phyloP scores from a whole-genome alignment of 2,329 filamentous ascomycete genomes.

The Fusarium torreyae region DNA sequence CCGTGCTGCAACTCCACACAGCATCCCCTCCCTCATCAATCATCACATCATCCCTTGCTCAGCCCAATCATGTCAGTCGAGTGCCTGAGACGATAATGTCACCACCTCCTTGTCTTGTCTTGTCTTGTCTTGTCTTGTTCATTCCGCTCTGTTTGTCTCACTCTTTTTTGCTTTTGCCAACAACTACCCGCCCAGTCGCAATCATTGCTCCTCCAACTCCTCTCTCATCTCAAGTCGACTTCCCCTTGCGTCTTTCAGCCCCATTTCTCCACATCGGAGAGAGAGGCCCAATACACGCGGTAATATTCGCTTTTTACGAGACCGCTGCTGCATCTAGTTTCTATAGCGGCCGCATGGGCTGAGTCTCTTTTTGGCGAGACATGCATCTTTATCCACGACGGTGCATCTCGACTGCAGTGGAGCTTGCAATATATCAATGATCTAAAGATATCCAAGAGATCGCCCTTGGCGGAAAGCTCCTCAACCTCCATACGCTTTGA shows the following conservation, averaged over 20 bases:
- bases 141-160: slow-evolving; percentile 19
- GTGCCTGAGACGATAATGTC: slow-evolving; percentile 35
- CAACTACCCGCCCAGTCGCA: slow-evolving; percentile 8
- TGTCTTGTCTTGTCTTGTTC: not conserved
- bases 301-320: slow-evolving; percentile 2
- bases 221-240: slow-evolving; percentile 14
- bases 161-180: slow-evolving; percentile 30
- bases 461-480: slow-evolving; percentile 24
- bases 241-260: slow-evolving; percentile 35
- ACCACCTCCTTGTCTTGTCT: slow-evolving; percentile 14
- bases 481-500: slow-evolving; percentile 19
- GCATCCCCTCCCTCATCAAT: not conserved
- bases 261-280: slow-evolving; percentile 31
- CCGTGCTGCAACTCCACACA: not conserved
- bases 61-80: slow-evolving; percentile 34
- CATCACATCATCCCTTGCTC: slow-evolving; percentile 8
- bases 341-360: slow-evolving; percentile 27
- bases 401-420: slow-evolving; percentile 15
- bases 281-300: slow-evolving; percentile 5
- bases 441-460: slow-evolving; percentile 25
- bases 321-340: slow-evolving; percentile 16
- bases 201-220: slow-evolving; percentile 1
- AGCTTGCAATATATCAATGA: slow-evolving; percentile 6
- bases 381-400: slow-evolving; percentile 33
- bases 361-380: slow-evolving; percentile 39